phyloP scores from a whole-genome alignment of 306 rosid genomes.

The Vicia villosa region DNA sequence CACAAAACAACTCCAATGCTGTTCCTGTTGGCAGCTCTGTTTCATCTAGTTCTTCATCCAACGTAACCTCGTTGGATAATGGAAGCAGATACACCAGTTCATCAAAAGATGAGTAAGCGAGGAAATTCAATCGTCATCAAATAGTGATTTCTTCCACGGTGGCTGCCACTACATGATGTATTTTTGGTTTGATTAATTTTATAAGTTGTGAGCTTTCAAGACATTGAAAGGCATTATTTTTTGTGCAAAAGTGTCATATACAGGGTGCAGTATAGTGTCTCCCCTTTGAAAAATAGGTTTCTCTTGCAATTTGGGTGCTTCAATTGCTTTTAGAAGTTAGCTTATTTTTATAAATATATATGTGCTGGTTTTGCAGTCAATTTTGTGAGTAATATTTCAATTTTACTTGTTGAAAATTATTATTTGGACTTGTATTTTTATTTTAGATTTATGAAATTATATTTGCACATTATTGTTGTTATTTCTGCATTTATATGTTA shows the following conservation, averaged over 20 bases:
- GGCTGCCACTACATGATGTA: constrained; percentile 35
- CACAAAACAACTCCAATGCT: constrained; percentile 47
- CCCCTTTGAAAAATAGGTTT: constrained; percentile 48
- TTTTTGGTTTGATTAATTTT: constrained; percentile 30
- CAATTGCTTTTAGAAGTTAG: constrained; percentile 38
- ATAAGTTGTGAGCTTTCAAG: constrained; percentile 43
- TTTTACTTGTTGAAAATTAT: constrained; percentile 3
- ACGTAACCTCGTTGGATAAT: constrained; percentile 48
- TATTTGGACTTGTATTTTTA: constrained; percentile 35
- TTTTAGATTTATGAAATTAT: constrained; percentile 30
- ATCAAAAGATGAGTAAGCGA: constrained; percentile 56
- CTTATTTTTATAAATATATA: constrained; percentile 21
- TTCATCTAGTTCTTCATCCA: constrained; percentile 72
- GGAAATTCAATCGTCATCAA: constrained; percentile 5
- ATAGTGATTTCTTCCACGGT: constrained; percentile 27
- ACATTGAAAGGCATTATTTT: constrained; percentile 61
- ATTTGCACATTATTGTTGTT: neutral
- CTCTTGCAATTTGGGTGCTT: constrained; percentile 38
- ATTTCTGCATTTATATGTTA: too few species aligned
- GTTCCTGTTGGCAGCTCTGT: constrained; percentile 38
- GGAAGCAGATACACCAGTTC: constrained; percentile 44
- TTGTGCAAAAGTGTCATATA: constrained; percentile 50
- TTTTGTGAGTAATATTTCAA: constrained; percentile 44
- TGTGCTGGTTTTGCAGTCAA: constrained; percentile 52
- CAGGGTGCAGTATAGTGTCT: constrained; percentile 42